A percentile compares a stretch with the other conserved stretches of the same genome.
Evolutionary conservation across 495 filamentous ascomycete genomes (phyloP).

Genomic region (Ascobolus immersus): DNA sequence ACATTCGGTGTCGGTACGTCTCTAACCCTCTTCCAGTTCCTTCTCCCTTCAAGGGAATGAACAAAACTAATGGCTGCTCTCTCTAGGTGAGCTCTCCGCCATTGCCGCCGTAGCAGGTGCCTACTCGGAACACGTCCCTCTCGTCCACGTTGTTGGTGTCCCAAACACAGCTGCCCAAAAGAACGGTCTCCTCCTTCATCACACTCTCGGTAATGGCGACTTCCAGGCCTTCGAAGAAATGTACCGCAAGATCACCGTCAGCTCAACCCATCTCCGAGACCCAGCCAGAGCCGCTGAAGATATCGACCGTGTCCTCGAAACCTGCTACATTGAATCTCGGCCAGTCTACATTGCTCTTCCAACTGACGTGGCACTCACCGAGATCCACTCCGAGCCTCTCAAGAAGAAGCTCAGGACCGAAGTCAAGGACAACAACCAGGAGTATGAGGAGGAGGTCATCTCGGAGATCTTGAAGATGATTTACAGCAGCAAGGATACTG

Average conservation of each 20-base stretch:
- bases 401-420: constrained; percentile 41
- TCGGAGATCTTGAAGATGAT: constrained; percentile 54
- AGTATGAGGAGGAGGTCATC: constrained; percentile 63
- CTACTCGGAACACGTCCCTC: constrained; percentile 47
- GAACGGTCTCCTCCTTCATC: constrained; percentile 48
- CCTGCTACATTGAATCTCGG: constrained; percentile 49
- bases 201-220: constrained; percentile 80
- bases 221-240: constrained; percentile 69
- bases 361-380: constrained; percentile 58
- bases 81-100: constrained; percentile 38
- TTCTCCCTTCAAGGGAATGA: no score
- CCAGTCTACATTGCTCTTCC: constrained; percentile 74
- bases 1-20: constrained; percentile 43
- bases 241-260: constrained; percentile 43
- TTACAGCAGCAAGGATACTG: constrained; percentile 44
- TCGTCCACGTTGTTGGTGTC: constrained; percentile 62
- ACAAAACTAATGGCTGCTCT: background rate
- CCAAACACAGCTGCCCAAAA: constrained; percentile 34
- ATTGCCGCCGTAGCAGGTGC: constrained; percentile 47
- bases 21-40: no score
- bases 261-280: constrained; percentile 41
- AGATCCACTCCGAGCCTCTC: constrained; percentile 48
- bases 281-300: constrained; percentile 39
- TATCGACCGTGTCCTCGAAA: constrained; percentile 53
- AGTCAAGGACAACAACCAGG: constrained; percentile 36